These are phyloP conservation scores for Microbotryomycetes sp. DNA, from an alignment of 1,284 basidiomycete species.

Conservation along the genomic window DNA sequence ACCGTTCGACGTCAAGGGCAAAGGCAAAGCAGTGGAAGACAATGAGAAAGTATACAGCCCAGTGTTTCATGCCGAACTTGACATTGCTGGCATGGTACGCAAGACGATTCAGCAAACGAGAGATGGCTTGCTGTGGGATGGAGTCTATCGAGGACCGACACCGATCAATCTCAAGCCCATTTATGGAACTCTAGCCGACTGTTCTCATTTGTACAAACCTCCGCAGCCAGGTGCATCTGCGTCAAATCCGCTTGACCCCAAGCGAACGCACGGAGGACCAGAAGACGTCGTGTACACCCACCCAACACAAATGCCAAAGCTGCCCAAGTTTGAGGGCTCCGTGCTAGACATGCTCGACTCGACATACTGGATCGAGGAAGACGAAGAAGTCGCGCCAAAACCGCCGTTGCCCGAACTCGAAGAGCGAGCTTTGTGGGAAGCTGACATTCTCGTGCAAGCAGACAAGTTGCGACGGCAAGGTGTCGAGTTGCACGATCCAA, in stretches of 20 bases:
- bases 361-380: constrained; percentile 51
- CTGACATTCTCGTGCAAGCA: constrained; percentile 39
- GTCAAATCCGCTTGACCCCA: neutral
- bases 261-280: constrained; percentile 1
- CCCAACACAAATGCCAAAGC: constrained; percentile 58
- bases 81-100: constrained; percentile 3
- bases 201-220: constrained; percentile 9
- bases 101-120: neutral
- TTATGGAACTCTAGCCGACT: constrained; percentile 9
- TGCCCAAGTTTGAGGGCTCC: constrained; percentile 52
- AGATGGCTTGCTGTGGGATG: constrained; percentile 1
- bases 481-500: constrained; percentile 33
- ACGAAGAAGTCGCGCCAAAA: constrained; percentile 18
- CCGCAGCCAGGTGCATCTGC: constrained; percentile 12
- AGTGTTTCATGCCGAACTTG: neutral
- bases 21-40: constrained; percentile 16
- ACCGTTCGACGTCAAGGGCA: constrained; percentile 19
- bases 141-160: constrained; percentile 7
- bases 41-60: neutral
- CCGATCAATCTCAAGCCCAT: neutral
- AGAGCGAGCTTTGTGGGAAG: constrained; percentile 50
- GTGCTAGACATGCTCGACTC: constrained; percentile 56
- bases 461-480: constrained; percentile 31
- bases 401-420: constrained; percentile 46
- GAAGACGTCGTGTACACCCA: constrained; percentile 49